These are phyloP conservation scores for Rhodamnia rubescens DNA, from an alignment of 345 rosid genomes.

Conservation along the genomic window DNA sequence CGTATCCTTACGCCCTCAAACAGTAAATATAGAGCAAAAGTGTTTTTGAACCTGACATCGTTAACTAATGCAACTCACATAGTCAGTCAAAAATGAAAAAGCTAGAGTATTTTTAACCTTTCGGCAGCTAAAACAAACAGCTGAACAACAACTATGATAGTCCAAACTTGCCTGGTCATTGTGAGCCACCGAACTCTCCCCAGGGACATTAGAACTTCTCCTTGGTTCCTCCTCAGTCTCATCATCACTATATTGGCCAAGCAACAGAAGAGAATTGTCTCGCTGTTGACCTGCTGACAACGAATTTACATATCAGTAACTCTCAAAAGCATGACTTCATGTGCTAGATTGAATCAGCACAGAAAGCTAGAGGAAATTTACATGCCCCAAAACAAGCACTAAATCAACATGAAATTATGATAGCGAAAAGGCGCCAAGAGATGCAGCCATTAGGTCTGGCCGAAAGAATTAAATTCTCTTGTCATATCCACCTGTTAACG, in stretches of 20 bases:
- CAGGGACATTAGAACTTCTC: constrained; percentile 13
- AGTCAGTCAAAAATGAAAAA: background rate
- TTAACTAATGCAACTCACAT: background rate
- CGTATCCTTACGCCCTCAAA: background rate
- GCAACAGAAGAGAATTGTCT: constrained; percentile 74
- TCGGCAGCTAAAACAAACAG: background rate
- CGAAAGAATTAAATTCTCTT: constrained; percentile 16
- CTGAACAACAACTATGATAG: background rate
- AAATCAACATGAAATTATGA: background rate
- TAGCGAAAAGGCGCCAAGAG: constrained; percentile 2
- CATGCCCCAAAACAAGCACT: background rate
- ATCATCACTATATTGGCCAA: constrained; percentile 91
- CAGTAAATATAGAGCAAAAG: background rate
- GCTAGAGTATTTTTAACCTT: background rate
- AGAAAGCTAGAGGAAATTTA: background rate
- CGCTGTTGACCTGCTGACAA: constrained; percentile 61
- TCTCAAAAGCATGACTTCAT: constrained; percentile 5
- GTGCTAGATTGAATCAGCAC: background rate
- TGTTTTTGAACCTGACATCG: background rate
- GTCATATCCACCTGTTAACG: constrained; percentile 57
- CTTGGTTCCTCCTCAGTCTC: constrained; percentile 52
- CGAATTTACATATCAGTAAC: constrained; percentile 23
- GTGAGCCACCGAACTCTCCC: constrained; percentile 20
- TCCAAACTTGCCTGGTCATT: constrained; percentile 47
- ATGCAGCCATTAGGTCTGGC: constrained; percentile 6